Conservation (phyloP, 2,329 filamentous ascomycete genomes). For the Penicillium sclerotiorum region DNA sequence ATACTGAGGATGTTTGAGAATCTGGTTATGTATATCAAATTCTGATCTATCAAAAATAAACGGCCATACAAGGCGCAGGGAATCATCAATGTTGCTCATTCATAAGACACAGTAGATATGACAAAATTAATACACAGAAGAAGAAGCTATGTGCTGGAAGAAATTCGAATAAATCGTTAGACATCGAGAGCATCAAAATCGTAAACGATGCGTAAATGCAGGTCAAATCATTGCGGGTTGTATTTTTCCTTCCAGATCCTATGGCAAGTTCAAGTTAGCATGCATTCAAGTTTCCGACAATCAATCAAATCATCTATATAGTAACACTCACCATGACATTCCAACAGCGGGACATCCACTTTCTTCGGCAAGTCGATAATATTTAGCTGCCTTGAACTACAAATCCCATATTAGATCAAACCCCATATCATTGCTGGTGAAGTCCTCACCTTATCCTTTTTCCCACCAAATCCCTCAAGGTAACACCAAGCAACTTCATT, state of each 20-base stretch:
- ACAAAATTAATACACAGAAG: no score
- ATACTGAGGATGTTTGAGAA: no score
- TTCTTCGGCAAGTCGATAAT: slow-evolving; percentile 87
- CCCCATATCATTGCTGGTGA: neutral
- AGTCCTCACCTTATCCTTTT: slow-evolving; percentile 91
- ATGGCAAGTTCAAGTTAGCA: slow-evolving; percentile 12
- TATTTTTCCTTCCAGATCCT: slow-evolving; percentile 99
- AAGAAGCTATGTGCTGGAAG: no score
- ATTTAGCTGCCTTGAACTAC: slow-evolving; percentile 69
- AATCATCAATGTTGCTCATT: no score
- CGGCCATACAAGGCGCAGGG: no score
- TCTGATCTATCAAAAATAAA: no score
- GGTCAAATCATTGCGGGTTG: slow-evolving; percentile 47
- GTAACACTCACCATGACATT: slow-evolving; percentile 81
- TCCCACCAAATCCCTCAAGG: slow-evolving; percentile 92
- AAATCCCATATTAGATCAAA: slow-evolving; percentile 12
- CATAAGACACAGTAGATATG: no score
- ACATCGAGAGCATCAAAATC: neutral
- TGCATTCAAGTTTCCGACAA: neutral
- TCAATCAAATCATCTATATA: no score
- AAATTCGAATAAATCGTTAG: neutral
- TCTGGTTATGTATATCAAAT: no score
- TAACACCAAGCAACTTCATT: slow-evolving; percentile 97
- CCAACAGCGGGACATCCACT: slow-evolving; percentile 88
- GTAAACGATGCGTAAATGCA: neutral